Percentiles rank a stretch among this genome's conserved stretches.
Conservation (phyloP, 441 rosid species). For the Gossypium aridum region DNA sequence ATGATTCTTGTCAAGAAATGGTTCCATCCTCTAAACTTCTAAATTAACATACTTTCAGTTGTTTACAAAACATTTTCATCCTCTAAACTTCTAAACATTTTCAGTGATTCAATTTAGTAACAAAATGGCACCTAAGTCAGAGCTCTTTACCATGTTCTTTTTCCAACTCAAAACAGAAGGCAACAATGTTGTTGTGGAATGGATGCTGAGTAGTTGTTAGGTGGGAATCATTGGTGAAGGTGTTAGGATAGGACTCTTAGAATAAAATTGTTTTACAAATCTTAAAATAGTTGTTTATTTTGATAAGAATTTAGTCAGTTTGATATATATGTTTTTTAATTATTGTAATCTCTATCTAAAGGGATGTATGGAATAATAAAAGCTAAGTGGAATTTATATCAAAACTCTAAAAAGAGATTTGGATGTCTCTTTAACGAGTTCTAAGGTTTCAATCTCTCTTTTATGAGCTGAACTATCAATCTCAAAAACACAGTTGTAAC, state of each 20-base stretch:
- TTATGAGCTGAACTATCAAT: neutral
- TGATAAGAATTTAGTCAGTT: neutral
- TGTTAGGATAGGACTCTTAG: neutral
- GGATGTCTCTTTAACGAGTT: neutral
- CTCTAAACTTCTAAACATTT: too few relatives aligned
- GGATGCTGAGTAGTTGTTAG: too few relatives aligned
- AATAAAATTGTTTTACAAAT: neutral
- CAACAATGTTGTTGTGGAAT: neutral
- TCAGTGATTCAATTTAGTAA: neutral
- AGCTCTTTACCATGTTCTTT: neutral
- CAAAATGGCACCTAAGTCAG: neutral
- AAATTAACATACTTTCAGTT: neutral
- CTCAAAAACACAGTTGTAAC: neutral
- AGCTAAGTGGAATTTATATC: neutral
- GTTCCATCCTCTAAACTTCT: conserved; percentile 3
- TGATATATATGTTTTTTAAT: neutral
- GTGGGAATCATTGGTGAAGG: too few relatives aligned
- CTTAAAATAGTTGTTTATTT: neutral
- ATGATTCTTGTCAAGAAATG: neutral
- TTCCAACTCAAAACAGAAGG: neutral
- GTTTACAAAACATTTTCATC: neutral
- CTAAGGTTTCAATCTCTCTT: neutral
- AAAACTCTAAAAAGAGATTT: neutral
- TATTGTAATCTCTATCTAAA: neutral
- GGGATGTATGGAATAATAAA: neutral